A percentile compares a stretch with the other conserved stretches of the same genome.
Conservation (phyloP, 176 grass and related monocot species). For the Hordeum marinum region DNA sequence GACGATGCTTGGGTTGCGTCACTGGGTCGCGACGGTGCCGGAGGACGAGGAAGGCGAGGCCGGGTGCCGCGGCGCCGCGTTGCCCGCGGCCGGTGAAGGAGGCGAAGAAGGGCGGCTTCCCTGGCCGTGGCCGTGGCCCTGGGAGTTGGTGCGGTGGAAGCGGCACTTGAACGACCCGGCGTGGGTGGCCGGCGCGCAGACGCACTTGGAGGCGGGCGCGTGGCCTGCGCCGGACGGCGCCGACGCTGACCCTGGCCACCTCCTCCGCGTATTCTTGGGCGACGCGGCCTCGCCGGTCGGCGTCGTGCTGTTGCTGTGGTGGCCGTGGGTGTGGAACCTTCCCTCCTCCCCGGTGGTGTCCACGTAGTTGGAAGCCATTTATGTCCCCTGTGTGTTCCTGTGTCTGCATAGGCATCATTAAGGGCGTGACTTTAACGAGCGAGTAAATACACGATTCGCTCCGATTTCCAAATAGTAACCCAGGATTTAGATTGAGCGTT, state of each 20-base stretch:
- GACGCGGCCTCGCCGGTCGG: slow-evolving; percentile 44
- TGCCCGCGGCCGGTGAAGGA: not conserved
- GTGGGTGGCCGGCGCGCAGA: slow-evolving; percentile 87
- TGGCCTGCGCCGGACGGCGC: slow-evolving; percentile 26
- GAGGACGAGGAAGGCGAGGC: slow-evolving; percentile 26
- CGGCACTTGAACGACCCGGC: slow-evolving; percentile 91
- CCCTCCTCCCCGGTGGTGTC: slow-evolving; percentile 35
- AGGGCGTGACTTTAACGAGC: not conserved
- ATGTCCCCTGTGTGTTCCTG: not conserved
- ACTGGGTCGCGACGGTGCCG: slow-evolving; percentile 61
- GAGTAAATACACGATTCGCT: not conserved
- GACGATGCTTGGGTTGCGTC: not conserved
- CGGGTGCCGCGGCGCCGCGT: not conserved
- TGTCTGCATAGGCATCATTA: slow-evolving; percentile 5
- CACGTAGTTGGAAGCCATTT: slow-evolving; percentile 82
- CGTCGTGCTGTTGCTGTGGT: slow-evolving; percentile 34
- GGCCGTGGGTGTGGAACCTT: slow-evolving; percentile 28
- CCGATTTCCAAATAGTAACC: not conserved
- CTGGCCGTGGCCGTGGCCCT: slow-evolving; percentile 20
- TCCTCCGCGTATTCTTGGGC: slow-evolving; percentile 31
- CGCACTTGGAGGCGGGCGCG: slow-evolving; percentile 49
- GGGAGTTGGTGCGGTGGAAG: slow-evolving; percentile 59
- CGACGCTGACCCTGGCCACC: slow-evolving; percentile 36
- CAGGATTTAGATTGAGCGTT: not conserved
- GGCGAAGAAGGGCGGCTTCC: slow-evolving; percentile 7